Conservation (phyloP, 306 rosid genomes). For the Gleditsia sinensis region DNA sequence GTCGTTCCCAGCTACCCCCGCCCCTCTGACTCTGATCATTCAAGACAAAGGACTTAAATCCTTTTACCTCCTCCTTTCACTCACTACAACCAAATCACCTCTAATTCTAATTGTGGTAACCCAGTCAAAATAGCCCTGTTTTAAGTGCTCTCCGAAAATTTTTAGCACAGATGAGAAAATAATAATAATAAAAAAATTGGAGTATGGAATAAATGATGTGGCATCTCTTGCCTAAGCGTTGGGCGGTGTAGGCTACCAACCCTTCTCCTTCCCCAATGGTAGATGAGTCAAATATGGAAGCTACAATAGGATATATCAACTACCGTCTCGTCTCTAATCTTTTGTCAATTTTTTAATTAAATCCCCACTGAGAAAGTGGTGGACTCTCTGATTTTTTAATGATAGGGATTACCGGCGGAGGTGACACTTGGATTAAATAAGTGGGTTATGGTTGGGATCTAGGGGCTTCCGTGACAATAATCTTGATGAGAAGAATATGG, state of each 20-base stretch:
- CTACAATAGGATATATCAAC: not conserved
- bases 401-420: not conserved
- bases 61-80: not conserved
- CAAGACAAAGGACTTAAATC: not conserved
- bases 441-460: slow-evolving; percentile 50
- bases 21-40: not conserved
- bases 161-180: too few species aligned
- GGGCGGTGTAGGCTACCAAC: slow-evolving; percentile 53
- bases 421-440: not conserved
- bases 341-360: not conserved
- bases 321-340: not conserved
- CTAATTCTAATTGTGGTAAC: not conserved
- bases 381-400: not conserved
- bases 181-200: not conserved
- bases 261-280: slow-evolving; percentile 30
- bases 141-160: too few species aligned
- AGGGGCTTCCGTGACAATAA: slow-evolving; percentile 44
- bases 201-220: not conserved
- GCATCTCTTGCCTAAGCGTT: slow-evolving; percentile 36
- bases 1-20: slow-evolving; percentile 60
- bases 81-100: too few species aligned
- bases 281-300: slow-evolving; percentile 37
- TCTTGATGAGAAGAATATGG: not conserved
- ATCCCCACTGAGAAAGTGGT: not conserved
- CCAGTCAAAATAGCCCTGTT: not conserved